Evolutionary conservation across 2,329 filamentous ascomycete genomes (phyloP).

Genomic region (Colletotrichum zoysiae): DNA sequence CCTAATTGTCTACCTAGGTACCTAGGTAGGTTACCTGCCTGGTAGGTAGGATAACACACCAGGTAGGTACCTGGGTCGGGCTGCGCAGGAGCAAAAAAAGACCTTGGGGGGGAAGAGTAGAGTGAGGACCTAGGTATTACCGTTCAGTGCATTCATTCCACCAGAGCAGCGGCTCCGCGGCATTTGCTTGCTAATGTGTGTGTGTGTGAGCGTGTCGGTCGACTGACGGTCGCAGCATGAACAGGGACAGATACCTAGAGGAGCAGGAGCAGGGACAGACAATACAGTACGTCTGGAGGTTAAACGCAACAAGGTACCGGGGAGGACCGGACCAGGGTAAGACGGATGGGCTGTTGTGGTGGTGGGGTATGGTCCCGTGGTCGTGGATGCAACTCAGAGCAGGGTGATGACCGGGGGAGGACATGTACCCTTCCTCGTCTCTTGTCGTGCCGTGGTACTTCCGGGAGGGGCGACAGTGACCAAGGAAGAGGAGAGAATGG

Average conservation of each 20-base stretch:
- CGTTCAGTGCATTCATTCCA: no score
- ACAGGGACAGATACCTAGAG: not conserved
- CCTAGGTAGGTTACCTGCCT: no score
- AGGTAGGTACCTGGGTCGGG: not conserved
- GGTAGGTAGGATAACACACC: no score
- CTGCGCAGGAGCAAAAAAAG: not conserved
- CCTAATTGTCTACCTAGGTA: no score
- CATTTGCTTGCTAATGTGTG: not conserved
- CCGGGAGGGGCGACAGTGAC: not conserved
- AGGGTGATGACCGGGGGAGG: not conserved
- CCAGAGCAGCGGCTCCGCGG: not conserved
- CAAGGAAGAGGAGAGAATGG: not conserved
- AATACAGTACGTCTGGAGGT: conserved; percentile 32
- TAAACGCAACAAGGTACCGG: conserved; percentile 21
- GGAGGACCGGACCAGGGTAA: not conserved
- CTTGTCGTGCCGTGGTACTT: not conserved
- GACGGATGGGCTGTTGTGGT: not conserved
- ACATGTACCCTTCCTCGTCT: not conserved
- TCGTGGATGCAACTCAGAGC: not conserved
- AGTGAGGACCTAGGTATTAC: no score
- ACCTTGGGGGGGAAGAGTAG: not conserved
- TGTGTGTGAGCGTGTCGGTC: no score
- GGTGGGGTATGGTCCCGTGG: conserved; percentile 12
- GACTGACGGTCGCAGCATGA: not conserved
- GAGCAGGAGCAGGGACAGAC: conserved; percentile 1